Evolutionary conservation across 768 basidiomycete species (phyloP).

Genomic region (Ephemerocybe angulata): DNA sequence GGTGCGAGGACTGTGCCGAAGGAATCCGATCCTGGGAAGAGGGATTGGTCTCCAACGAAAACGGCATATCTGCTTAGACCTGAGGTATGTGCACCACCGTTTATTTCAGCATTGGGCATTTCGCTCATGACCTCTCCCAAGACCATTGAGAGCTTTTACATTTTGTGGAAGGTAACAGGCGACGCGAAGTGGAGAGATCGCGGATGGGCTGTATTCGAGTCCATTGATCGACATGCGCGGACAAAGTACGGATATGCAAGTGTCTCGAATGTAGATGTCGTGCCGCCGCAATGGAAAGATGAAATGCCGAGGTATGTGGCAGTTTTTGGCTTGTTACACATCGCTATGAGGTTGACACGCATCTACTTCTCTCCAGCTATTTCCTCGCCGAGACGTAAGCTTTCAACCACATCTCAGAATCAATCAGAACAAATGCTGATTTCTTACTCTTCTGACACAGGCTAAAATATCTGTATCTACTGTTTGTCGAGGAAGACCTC

Average conservation of each 20-base stretch:
- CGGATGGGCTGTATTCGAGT: slow-evolving; percentile 65
- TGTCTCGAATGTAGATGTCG: slow-evolving; percentile 43
- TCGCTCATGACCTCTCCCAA: too few relatives aligned
- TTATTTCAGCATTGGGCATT: too few relatives aligned
- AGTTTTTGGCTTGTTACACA: not conserved
- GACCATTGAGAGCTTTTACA: slow-evolving; percentile 70
- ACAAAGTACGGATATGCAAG: slow-evolving; percentile 58
- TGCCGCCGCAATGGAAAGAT: slow-evolving; percentile 36
- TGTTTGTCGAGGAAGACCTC: slow-evolving; percentile 54
- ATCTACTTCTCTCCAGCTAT: slow-evolving; percentile 13
- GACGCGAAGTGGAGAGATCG: slow-evolving; percentile 67
- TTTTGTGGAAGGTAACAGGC: slow-evolving; percentile 66
- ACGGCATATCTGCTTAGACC: slow-evolving; percentile 58
- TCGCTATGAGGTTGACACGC: not conserved
- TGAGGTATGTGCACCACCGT: slow-evolving; percentile 47
- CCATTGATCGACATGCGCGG: slow-evolving; percentile 54
- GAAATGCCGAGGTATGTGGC: slow-evolving; percentile 67
- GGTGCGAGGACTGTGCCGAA: slow-evolving; percentile 12
- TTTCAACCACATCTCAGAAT: slow-evolving; percentile 8
- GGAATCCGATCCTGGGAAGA: slow-evolving; percentile 21
- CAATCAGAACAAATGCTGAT: slow-evolving; percentile 20
- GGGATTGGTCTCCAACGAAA: slow-evolving; percentile 49
- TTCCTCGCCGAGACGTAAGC: slow-evolving; percentile 22
- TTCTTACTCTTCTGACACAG: slow-evolving; percentile 47
- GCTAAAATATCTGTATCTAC: slow-evolving; percentile 63